phyloP scores from a whole-genome alignment of 1,284 basidiomycete genomes.

The Sanghuangporus baumii region DNA sequence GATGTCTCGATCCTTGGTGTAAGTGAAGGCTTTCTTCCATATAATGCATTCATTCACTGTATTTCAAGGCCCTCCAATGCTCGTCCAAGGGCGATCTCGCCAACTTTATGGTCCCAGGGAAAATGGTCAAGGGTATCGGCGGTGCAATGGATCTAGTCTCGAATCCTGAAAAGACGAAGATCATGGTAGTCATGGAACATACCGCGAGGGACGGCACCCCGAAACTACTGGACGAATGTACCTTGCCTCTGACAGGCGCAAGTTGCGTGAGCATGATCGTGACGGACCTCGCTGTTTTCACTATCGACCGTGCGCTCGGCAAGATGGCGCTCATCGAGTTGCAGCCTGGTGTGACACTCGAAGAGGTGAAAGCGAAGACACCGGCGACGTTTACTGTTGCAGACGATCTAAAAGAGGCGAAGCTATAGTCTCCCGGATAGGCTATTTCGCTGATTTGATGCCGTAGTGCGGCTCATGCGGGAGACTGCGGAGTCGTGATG shows the following conservation, averaged over 20 bases:
- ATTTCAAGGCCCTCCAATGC: slow-evolving; percentile 83
- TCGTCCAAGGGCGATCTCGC: slow-evolving; percentile 91
- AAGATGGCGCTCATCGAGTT: slow-evolving; percentile 77
- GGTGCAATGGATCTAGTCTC: slow-evolving; percentile 96
- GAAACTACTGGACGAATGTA: slow-evolving; percentile 83
- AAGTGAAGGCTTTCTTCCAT: slow-evolving; percentile 20
- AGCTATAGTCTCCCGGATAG: background rate
- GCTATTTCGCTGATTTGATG: background rate
- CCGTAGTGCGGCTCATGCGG: background rate
- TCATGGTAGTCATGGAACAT: slow-evolving; percentile 87
- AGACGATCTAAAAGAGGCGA: slow-evolving; percentile 33
- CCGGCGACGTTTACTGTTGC: slow-evolving; percentile 69
- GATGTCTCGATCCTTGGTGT: slow-evolving; percentile 85
- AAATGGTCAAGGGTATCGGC: slow-evolving; percentile 89
- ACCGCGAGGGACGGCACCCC: slow-evolving; percentile 83
- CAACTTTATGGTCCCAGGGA: slow-evolving; percentile 97
- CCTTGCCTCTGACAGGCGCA: slow-evolving; percentile 83
- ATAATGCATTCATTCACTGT: slow-evolving; percentile 6
- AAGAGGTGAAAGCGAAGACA: slow-evolving; percentile 84
- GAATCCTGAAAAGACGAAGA: slow-evolving; percentile 86
- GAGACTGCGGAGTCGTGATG: background rate
- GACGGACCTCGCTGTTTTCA: slow-evolving; percentile 89
- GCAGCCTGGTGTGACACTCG: slow-evolving; percentile 76
- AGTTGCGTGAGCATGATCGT: slow-evolving; percentile 85
- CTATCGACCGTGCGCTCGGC: slow-evolving; percentile 74